Conservation (phyloP, 176 grass and related monocot species). For the Chloris gayana region DNA sequence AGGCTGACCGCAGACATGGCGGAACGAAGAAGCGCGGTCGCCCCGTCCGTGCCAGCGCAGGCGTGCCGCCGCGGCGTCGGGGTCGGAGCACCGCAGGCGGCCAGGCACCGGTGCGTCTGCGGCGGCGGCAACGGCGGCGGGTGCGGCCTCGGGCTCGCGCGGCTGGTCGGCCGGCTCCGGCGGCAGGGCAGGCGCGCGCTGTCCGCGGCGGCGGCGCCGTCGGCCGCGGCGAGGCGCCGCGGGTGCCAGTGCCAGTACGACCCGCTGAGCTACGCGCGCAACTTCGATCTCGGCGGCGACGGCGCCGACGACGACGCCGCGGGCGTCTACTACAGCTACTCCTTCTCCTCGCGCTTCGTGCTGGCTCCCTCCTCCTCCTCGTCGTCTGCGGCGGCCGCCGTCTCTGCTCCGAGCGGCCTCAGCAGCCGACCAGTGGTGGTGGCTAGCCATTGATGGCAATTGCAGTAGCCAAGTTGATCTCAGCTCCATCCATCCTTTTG, state of each 20-base stretch:
- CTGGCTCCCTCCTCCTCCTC: conserved; percentile 2
- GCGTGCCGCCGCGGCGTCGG: neutral
- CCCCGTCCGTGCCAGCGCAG: neutral
- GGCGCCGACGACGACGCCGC: conserved; percentile 34
- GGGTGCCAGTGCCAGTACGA: conserved; percentile 66
- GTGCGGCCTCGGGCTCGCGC: conserved; percentile 45
- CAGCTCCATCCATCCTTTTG: neutral
- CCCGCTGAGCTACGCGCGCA: conserved; percentile 78
- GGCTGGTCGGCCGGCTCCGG: conserved; percentile 63
- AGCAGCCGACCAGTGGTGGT: neutral
- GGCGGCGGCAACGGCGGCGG: neutral
- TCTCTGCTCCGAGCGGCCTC: neutral
- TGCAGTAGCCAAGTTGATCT: neutral
- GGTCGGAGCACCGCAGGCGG: neutral
- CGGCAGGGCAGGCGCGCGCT: conserved; percentile 49
- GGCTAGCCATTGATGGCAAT: neutral
- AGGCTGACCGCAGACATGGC: conserved; percentile 13
- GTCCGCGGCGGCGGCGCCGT: conserved; percentile 35
- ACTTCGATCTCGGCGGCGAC: conserved; percentile 68
- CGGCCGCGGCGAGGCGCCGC: conserved; percentile 23
- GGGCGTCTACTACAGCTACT: conserved; percentile 52
- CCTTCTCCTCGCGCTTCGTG: conserved; percentile 84
- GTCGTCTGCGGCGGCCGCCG: neutral
- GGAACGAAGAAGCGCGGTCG: conserved; percentile 20
- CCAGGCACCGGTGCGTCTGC: conserved; percentile 29